phyloP scores from a whole-genome alignment of 352 stramenopile genomes.

The Phytophthora constricta region DNA sequence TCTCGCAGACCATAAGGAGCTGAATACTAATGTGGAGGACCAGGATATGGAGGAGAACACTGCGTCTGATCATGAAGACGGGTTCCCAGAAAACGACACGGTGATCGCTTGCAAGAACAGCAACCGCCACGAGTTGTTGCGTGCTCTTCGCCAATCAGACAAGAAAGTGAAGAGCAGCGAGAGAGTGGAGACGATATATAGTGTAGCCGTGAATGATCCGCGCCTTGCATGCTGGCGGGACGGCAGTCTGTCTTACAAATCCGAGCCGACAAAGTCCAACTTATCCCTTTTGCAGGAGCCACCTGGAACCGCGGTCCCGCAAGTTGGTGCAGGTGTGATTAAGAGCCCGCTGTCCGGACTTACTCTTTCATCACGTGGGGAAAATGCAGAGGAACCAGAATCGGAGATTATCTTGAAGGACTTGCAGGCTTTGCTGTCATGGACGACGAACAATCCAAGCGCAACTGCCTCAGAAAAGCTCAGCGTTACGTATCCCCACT shows the following conservation, averaged over 20 bases:
- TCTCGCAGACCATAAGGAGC: constrained; percentile 20
- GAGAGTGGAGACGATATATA: constrained; percentile 33
- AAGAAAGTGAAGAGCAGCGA: constrained; percentile 10
- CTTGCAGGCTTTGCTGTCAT: constrained; percentile 58
- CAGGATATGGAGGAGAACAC: constrained; percentile 24
- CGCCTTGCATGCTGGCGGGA: constrained; percentile 32
- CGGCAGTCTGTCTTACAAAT: constrained; percentile 5
- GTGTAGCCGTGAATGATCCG: constrained; percentile 52
- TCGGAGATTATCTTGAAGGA: constrained; percentile 58
- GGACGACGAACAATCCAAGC: constrained; percentile 41
- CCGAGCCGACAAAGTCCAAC: neutral
- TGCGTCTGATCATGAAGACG: constrained; percentile 62
- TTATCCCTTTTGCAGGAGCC: constrained; percentile 70
- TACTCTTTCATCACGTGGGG: constrained; percentile 40
- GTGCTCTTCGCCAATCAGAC: constrained; percentile 2
- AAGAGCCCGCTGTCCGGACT: constrained; percentile 63
- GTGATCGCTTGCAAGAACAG: constrained; percentile 3
- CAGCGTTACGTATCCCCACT: constrained; percentile 40
- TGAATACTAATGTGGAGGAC: neutral
- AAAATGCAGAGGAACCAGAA: constrained; percentile 72
- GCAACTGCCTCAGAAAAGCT: neutral
- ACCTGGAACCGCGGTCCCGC: constrained; percentile 19
- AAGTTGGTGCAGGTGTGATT: constrained; percentile 43
- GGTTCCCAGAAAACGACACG: constrained; percentile 34
- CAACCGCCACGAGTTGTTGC: constrained; percentile 35